Evolutionary conservation across 2,329 filamentous ascomycete species (phyloP), one percentile per base, ranked within the genome.

Genomic region (Fonsecaea pedrosoi): DNA sequence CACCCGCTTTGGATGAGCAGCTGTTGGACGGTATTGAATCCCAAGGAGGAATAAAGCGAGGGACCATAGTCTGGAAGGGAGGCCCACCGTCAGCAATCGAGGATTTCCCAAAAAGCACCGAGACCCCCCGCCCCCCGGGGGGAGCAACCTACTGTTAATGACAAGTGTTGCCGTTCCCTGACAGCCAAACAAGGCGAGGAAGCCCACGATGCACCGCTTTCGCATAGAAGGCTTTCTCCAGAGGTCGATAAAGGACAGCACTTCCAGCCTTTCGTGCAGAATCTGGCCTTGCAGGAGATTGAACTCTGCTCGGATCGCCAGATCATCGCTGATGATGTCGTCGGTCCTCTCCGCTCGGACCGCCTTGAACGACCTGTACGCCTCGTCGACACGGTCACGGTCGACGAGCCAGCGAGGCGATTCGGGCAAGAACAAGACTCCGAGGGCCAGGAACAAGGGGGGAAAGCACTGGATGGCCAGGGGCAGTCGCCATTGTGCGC

Each of bases 401-500:
- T 66, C 64, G 38, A 66, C 35, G n/a, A 66, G 62, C 59, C 73
- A 75, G 5, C 73, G 70, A 18, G 74, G 74, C 0, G 70, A 73
- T 62, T 75, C 74, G 2, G 74, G 74, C 15, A 74, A 69, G 59
- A 74, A 73, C 3, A 70, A 54, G 34, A 83, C 79, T 3, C 78
- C 82, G 63, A 83, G 73, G 38, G 82, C 75, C 8, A 75, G 68
- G 21, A 72, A 48, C 30, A 73, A 18, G 10, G 68, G 68, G 18
- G 54, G 55, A 6, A 69, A 32, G 15, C 62, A 60, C 56, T 69
- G 68, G 37, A 71, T 66, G 37, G 62, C 68, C 18, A 70, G 48
- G 12, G 70, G 70, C 3, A 66, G 18, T 2, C 70, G 68, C 68
- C 68, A 71, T 25, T 68, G 63, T 2, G 61, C 54, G 13, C 34